A percentile compares a stretch with the other conserved stretches of the same genome.
Evolutionary conservation across 2,329 filamentous ascomycete genomes (phyloP).

Genomic region (Sclerotinia trifoliorum): DNA sequence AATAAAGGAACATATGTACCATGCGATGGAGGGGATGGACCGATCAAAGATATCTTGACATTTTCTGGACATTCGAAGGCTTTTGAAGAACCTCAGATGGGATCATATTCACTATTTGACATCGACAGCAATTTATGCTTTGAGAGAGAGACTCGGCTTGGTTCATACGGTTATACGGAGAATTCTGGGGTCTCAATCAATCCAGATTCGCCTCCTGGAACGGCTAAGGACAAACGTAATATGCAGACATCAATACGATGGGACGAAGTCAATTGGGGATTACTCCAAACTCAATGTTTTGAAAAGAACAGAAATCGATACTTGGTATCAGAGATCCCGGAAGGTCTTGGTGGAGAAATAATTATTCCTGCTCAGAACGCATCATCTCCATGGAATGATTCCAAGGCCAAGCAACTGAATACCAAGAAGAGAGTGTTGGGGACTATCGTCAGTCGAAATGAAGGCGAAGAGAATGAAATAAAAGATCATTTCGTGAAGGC

Average conservation of each 20-base stretch:
- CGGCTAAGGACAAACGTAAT: neutral
- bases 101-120: slow-evolving; percentile 59
- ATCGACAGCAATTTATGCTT: slow-evolving; percentile 65
- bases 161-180: slow-evolving; percentile 59
- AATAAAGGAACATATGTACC: slow-evolving; percentile 59
- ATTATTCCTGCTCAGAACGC: neutral
- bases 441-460: neutral
- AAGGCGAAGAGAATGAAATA: neutral
- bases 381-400: neutral
- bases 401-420: neutral
- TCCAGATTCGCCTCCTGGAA: neutral
- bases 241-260: slow-evolving; percentile 47
- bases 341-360: neutral
- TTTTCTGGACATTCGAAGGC: slow-evolving; percentile 60
- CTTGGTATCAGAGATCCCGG: neutral
- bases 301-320: slow-evolving; percentile 61
- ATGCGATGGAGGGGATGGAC: slow-evolving; percentile 60
- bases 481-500: neutral
- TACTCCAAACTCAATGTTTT: slow-evolving; percentile 65
- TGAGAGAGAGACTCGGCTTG: slow-evolving; percentile 67
- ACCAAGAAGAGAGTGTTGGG: neutral
- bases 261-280: slow-evolving; percentile 67
- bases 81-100: slow-evolving; percentile 62
- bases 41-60: slow-evolving; percentile 57
- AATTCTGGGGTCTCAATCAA: slow-evolving; percentile 23